These are phyloP conservation scores for Talaromyces rugulosus DNA, from an alignment of 2,329 filamentous ascomycete species.

Conservation along the genomic window DNA sequence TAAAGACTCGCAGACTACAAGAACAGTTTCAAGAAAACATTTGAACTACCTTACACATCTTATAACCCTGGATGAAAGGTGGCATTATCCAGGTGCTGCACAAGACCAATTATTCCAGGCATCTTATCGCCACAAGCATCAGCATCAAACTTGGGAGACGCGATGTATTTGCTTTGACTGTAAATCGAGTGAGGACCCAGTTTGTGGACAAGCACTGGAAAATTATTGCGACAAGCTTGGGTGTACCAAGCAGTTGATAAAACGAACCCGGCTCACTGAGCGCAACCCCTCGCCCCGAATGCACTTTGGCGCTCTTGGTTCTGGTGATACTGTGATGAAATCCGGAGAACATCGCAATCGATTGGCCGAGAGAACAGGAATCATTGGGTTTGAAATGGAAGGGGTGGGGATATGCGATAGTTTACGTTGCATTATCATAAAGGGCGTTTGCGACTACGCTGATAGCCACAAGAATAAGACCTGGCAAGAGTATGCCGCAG, in stretches of 20 bases:
- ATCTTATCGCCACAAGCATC: constrained; percentile 9
- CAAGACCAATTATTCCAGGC: constrained; percentile 10
- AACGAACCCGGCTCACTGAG: not conserved
- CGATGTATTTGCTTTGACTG: not conserved
- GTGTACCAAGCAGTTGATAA: not conserved
- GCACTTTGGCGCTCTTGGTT: constrained; percentile 27
- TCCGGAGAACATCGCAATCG: constrained; percentile 33
- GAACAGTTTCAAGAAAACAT: not conserved
- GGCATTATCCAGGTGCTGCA: constrained; percentile 6
- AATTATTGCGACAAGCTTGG: constrained; percentile 4
- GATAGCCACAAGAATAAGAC: constrained; percentile 36
- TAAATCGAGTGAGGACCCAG: not conserved
- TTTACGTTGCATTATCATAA: constrained; percentile 19
- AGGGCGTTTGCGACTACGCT: constrained; percentile 35
- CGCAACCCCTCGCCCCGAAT: constrained; percentile 19
- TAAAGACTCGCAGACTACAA: not conserved
- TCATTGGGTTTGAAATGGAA: constrained; percentile 22
- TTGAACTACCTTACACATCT: not conserved
- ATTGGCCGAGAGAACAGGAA: constrained; percentile 20
- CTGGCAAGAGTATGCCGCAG: constrained; percentile 39
- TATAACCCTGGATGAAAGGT: not conserved
- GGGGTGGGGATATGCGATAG: constrained; percentile 16
- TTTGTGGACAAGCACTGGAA: constrained; percentile 4
- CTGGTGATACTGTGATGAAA: constrained; percentile 33
- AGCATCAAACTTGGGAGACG: not conserved